Evolutionary conservation across 306 rosid genomes (phyloP), one percentile per base, ranked within the genome.

Genomic region (Begonia fuchsioides): DNA sequence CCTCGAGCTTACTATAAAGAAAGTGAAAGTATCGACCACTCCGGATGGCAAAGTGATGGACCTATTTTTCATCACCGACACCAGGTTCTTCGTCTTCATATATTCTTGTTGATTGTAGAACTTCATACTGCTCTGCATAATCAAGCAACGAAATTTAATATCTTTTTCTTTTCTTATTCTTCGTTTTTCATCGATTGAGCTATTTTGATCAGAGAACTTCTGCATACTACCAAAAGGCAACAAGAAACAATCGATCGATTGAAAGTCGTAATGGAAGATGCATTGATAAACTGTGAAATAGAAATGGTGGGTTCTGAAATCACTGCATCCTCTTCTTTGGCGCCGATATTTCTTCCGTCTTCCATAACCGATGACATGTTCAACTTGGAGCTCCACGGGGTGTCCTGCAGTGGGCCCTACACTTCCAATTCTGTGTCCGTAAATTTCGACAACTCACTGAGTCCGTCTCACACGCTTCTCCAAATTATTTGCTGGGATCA

Each of bases 41-140:
- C 98, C 98, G 1, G 98, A 90, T 63, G 95, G 87, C 49, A 85
- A 60, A 85, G 95, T 85, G 55, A 75, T 90, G 78, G 94, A 90
- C 68, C 73, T 90, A 57, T 90, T 90, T 77, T 81, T 90, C 77
- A 65, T 90, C 79, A 75, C 85, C 17, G 98, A 90, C 52, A 62
- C 79, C 67, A 90, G 97, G 97, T 84, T 60, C 44, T 12, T 17
- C 50, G 38, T 66, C 60, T 11, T 47, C 9, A 3, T 47, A n/a
- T 47, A 11, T 47, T 10, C 50, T 47, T 47, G n/a, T n/a, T 43
- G 19, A 41, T 11, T 41, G 45, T 41, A 10, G 14, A 3, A 41
- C 14, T 41, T 10, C 6, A 41, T 41, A 41, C 4, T 41, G 45
- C 12, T 41, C 12, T 41, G 3, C 12, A n/a, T 41, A 41, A 41